Percentiles rank a stretch among this genome's conserved stretches.
These are phyloP conservation scores for Parastagonospora avenae DNA, from an alignment of 2,329 filamentous ascomycete genomes.

Conservation along the genomic window DNA sequence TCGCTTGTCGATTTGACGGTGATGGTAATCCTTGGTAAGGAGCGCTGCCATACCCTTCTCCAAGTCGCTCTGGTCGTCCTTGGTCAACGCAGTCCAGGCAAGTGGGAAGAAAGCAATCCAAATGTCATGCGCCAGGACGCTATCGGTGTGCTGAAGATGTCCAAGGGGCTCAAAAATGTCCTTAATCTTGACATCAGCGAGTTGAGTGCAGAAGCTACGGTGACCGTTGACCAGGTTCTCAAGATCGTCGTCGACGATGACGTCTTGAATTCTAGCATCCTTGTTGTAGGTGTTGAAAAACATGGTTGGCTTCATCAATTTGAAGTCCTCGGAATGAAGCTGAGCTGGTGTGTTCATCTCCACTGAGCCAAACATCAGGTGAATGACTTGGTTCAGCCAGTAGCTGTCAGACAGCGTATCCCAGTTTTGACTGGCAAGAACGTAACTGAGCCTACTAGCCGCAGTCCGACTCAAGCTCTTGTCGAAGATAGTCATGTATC, in stretches of 20 bases:
- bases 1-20: conserved; percentile 88
- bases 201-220: conserved; percentile 79
- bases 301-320: conserved; percentile 72
- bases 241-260: conserved; percentile 81
- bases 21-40: conserved; percentile 94
- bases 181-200: conserved; percentile 83
- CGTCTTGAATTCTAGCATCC: conserved; percentile 65
- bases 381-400: conserved; percentile 94
- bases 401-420: conserved; percentile 93
- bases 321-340: conserved; percentile 84
- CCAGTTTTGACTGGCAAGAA: conserved; percentile 94
- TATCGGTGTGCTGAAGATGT: conserved; percentile 90
- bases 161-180: conserved; percentile 89
- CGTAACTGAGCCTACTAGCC: conserved; percentile 84
- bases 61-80: conserved; percentile 87
- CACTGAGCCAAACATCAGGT: conserved; percentile 87
- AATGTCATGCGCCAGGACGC: conserved; percentile 79
- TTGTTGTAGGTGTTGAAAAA: conserved; percentile 75
- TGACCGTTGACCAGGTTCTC: conserved; percentile 80
- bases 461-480: conserved; percentile 92
- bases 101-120: conserved; percentile 93
- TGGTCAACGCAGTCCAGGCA: conserved; percentile 86
- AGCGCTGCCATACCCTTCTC: conserved; percentile 90
- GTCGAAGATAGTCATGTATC: conserved; percentile 96
- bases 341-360: conserved; percentile 82